These are phyloP conservation scores for Phlebiopsis gigantea DNA, from an alignment of 768 basidiomycete genomes.

Conservation along the genomic window DNA sequence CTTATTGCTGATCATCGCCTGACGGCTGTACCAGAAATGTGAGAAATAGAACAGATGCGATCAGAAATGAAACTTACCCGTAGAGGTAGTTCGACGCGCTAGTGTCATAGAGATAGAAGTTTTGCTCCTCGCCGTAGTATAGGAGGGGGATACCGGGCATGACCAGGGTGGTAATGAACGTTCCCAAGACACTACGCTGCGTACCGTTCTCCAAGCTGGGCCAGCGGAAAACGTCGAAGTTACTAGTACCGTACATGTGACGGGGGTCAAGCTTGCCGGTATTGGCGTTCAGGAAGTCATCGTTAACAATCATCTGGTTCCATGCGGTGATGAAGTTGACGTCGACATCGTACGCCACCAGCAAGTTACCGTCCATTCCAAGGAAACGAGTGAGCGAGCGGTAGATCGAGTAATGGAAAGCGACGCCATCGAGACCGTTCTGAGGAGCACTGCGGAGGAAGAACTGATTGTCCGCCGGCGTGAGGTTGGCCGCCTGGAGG, in stretches of 20 bases:
- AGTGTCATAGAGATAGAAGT: conserved; percentile 82
- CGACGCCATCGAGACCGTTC: conserved; percentile 69
- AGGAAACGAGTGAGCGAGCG: conserved; percentile 82
- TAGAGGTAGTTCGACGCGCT: conserved; percentile 91
- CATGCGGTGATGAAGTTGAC: conserved; percentile 84
- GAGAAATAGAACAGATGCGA: background rate
- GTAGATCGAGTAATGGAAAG: conserved; percentile 94
- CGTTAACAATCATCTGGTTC: conserved; percentile 86
- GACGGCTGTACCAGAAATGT: conserved; percentile 55
- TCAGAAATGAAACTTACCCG: conserved; percentile 44
- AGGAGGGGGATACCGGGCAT: conserved; percentile 88
- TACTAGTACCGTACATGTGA: conserved; percentile 90
- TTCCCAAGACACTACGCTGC: conserved; percentile 65
- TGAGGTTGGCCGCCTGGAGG: conserved; percentile 62
- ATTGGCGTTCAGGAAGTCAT: conserved; percentile 78
- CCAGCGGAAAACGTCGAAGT: conserved; percentile 95
- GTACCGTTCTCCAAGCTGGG: conserved; percentile 83
- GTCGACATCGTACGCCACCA: conserved; percentile 82
- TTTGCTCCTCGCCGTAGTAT: conserved; percentile 92
- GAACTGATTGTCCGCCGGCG: conserved; percentile 56
- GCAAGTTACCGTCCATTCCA: conserved; percentile 93
- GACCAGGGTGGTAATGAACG: conserved; percentile 73
- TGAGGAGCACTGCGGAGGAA: conserved; percentile 67
- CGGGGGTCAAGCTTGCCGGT: conserved; percentile 68
- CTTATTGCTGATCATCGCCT: conserved; percentile 78